These are phyloP conservation scores for Hanseniaspora occidentalis DNA, from an alignment of 805 yeast species.

Conservation along the genomic window DNA sequence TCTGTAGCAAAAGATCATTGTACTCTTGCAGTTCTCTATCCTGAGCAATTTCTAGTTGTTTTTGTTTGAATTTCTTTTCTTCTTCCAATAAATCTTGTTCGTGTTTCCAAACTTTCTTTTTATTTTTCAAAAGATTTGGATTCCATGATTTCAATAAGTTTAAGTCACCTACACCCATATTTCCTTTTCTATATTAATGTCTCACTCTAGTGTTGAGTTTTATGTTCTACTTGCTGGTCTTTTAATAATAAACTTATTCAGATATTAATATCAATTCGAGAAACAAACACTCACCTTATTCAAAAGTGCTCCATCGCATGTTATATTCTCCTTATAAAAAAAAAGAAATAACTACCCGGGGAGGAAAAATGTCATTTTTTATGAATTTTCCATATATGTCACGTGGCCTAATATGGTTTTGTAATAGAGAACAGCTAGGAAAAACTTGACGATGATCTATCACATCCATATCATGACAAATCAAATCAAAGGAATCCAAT, in stretches of 20 bases:
- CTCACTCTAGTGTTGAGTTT: neutral
- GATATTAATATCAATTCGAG: no score
- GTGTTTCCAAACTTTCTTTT: constrained; percentile 68
- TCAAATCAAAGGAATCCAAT: no score
- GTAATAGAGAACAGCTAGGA: no score
- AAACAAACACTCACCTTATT: neutral
- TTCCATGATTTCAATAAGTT: constrained; percentile 94
- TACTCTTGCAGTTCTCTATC: constrained; percentile 52
- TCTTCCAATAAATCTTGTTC: constrained; percentile 74
- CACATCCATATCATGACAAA: no score
- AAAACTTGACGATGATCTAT: no score
- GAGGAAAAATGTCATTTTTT: no score
- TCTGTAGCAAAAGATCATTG: neutral
- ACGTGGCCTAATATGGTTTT: no score
- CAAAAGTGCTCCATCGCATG: no score
- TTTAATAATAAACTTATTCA: no score
- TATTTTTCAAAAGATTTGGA: constrained; percentile 77
- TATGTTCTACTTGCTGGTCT: neutral
- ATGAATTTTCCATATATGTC: no score
- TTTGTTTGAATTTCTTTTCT: constrained; percentile 46
- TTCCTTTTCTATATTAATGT: neutral
- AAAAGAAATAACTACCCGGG: no score
- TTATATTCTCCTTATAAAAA: no score
- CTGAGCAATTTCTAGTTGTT: constrained; percentile 48
- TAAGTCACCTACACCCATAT: constrained; percentile 61